Conservation (phyloP, 2,329 filamentous ascomycete genomes). For the Stemphylium vesicarium region DNA sequence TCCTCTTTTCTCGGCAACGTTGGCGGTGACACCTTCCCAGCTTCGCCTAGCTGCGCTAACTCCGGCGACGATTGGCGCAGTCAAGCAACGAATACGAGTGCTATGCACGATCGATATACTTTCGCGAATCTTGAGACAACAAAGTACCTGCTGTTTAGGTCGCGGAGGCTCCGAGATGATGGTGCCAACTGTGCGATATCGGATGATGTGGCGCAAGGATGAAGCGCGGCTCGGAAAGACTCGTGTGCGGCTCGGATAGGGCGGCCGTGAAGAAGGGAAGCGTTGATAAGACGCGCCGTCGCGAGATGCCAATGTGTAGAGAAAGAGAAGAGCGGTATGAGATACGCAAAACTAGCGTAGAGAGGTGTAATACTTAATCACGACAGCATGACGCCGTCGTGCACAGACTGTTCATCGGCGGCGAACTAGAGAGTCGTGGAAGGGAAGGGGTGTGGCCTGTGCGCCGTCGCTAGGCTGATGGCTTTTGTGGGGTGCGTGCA, state of each 20-base stretch:
- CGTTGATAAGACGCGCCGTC: background rate
- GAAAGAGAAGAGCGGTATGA: background rate
- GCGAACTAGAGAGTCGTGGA: background rate
- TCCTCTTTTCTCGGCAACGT: constrained; percentile 25
- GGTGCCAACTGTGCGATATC: constrained; percentile 24
- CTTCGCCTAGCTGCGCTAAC: constrained; percentile 27
- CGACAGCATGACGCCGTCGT: constrained; percentile 7
- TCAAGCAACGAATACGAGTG: constrained; percentile 19
- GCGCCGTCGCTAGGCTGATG: background rate
- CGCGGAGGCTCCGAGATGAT: background rate
- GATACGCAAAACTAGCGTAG: background rate
- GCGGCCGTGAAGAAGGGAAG: too few relatives aligned
- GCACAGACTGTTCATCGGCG: background rate
- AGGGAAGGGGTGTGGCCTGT: background rate
- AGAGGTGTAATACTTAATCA: background rate
- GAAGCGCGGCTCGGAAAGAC: background rate
- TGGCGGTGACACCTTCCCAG: constrained; percentile 39
- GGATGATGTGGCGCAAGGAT: constrained; percentile 13
- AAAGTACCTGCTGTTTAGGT: constrained; percentile 21
- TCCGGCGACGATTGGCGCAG: constrained; percentile 14
- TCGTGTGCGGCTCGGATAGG: background rate
- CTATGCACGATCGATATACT: constrained; percentile 22
- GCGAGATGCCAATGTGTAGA: too few relatives aligned
- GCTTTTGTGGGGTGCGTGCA: constrained; percentile 10
- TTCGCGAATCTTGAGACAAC: constrained; percentile 21